Conservation (phyloP, 176 grass and related monocot genomes). For the Zoysia japonica region DNA sequence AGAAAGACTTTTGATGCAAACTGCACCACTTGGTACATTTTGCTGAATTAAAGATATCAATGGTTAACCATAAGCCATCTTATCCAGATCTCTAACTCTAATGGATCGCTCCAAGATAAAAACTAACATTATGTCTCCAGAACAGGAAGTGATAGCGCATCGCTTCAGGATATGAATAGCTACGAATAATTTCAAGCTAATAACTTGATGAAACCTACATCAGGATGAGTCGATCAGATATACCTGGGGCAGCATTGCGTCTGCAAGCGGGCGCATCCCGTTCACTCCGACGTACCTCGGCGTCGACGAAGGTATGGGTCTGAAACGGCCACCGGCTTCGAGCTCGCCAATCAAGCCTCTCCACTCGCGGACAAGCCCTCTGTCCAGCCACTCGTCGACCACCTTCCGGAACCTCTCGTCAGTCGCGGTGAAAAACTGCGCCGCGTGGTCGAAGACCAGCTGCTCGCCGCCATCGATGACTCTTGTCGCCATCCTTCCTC, state of each 20-base stretch:
- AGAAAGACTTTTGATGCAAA: neutral
- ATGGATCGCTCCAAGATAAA: no score
- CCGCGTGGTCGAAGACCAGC: constrained; percentile 85
- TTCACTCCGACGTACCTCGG: constrained; percentile 66
- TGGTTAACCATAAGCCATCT: no score
- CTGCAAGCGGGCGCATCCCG: constrained; percentile 78
- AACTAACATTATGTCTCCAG: no score
- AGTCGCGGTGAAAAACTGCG: constrained; percentile 82
- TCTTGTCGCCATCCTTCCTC: constrained; percentile 86
- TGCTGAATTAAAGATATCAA: neutral
- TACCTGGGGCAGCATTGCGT: constrained; percentile 78
- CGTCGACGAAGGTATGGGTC: constrained; percentile 35
- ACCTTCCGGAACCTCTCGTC: constrained; percentile 78
- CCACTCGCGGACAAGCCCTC: constrained; percentile 72
- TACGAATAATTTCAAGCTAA: neutral
- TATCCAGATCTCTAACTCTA: neutral
- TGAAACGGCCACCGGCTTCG: constrained; percentile 63
- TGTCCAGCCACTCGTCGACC: constrained; percentile 65
- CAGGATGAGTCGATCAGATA: neutral
- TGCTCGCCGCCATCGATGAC: constrained; percentile 40
- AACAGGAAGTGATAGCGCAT: no score
- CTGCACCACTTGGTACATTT: neutral
- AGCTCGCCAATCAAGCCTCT: constrained; percentile 70
- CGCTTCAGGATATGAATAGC: no score
- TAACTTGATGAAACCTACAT: neutral